Evolutionary conservation across 164 flowering plant genomes (phyloP).

Genomic region (Annona squamosa): DNA sequence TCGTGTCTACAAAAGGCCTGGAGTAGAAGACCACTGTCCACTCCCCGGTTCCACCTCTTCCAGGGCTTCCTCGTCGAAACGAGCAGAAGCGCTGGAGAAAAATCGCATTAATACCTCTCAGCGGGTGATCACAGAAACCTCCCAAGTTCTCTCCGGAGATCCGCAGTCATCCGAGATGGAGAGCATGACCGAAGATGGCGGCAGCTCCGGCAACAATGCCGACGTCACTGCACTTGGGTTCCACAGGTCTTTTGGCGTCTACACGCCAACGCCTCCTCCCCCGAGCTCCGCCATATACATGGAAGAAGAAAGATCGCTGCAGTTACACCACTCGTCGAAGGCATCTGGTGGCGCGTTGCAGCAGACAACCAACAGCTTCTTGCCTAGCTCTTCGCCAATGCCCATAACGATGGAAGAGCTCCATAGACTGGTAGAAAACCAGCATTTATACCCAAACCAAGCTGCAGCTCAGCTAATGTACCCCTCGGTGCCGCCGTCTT

Average conservation of each 20-base stretch:
- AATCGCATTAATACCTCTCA: conserved; percentile 5
- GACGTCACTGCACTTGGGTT: conserved; percentile 36
- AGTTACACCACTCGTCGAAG: conserved; percentile 8
- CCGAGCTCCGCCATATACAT: conserved; percentile 8
- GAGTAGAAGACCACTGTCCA: conserved; percentile 75
- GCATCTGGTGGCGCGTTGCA: conserved; percentile 5
- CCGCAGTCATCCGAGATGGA: conserved; percentile 12
- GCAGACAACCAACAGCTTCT: conserved; percentile 13
- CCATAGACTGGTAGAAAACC: conserved; percentile 45
- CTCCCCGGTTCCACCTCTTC: conserved; percentile 48
- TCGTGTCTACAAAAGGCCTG: conserved; percentile 86
- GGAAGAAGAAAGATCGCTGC: conserved; percentile 9
- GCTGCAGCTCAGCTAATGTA: conserved; percentile 1
- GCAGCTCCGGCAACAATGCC: conserved; percentile 29
- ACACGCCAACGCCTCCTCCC: conserved; percentile 15
- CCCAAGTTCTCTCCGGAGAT: conserved; percentile 18
- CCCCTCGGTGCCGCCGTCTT: neutral
- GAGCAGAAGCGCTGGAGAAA: conserved; percentile 2
- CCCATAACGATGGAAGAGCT: conserved; percentile 39
- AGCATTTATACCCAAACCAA: conserved; percentile 30
- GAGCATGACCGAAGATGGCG: conserved; percentile 25
- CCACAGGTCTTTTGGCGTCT: conserved; percentile 21
- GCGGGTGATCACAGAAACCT: conserved; percentile 6
- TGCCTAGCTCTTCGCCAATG: conserved; percentile 16
- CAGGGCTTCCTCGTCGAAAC: conserved; percentile 34